These are phyloP conservation scores for Fusarium sp. DNA, from an alignment of 2,329 filamentous ascomycete species.

Conservation along the genomic window DNA sequence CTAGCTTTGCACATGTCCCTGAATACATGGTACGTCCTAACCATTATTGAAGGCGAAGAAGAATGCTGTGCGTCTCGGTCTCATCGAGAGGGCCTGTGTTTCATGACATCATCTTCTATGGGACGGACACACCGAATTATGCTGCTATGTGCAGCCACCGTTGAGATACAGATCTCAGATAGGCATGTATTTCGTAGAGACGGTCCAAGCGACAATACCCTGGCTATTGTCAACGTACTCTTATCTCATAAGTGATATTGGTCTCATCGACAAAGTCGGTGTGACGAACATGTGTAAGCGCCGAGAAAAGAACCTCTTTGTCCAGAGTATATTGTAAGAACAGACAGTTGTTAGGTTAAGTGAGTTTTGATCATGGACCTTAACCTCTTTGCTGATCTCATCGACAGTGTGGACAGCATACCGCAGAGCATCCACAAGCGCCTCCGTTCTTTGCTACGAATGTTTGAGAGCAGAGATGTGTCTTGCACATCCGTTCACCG, in stretches of 20 bases:
- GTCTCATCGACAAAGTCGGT: conserved; percentile 3
- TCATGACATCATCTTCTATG: background rate
- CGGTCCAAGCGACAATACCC: background rate
- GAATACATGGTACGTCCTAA: background rate
- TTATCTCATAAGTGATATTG: background rate
- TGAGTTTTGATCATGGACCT: background rate
- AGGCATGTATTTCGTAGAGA: background rate
- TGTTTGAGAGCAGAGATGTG: background rate
- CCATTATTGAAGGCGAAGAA: background rate
- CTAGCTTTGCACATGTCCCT: background rate
- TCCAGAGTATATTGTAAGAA: background rate
- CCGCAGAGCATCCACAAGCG: background rate
- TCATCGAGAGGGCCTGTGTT: background rate
- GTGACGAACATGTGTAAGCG: conserved; percentile 2
- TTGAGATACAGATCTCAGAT: background rate
- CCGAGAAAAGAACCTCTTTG: background rate
- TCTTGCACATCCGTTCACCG: background rate
- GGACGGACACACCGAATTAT: background rate
- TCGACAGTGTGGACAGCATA: background rate
- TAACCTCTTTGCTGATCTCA: background rate
- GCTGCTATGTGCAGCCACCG: conserved; percentile 1
- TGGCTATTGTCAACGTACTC: background rate
- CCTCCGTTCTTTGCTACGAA: background rate
- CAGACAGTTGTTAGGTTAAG: background rate
- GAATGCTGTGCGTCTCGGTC: background rate